Evolutionary conservation across 2,329 filamentous ascomycete genomes (phyloP), one percentile per base, ranked within the genome.

Genomic region (Cercospora zeina): DNA sequence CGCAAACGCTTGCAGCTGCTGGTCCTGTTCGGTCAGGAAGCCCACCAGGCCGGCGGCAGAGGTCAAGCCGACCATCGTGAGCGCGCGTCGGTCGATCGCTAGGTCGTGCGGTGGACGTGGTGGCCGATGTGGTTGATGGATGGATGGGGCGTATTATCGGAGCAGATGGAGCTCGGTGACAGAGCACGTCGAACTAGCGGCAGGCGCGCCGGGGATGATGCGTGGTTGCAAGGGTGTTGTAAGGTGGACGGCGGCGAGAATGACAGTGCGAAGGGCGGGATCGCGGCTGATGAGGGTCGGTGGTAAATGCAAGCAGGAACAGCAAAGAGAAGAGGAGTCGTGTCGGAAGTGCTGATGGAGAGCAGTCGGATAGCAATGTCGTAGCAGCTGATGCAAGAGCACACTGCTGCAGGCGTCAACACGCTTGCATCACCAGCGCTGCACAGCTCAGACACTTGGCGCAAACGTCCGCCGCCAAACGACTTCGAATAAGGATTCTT

Each of bases 41-140:
- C 92, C 93, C 75, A 99, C 86, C 63, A 99, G 87, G 77, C 95
- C 95, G 69, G 91, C 93, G 69, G 95, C 95, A 71, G 93, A 97
- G 74, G 93, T 91, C 76, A 97, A 85, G 76, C 90, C 91, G 76
- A 95, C 90, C 95, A 97, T 99, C 45, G 62, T 69, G 45, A 30
- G 31, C 56, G 56, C 56, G 36, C 9, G 56, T 50, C 16, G 30
- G n/a, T 50, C n/a, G 36, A 14, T 45, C 24, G 24, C 11, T 16
- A 6, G 39, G 19, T 47, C n/a, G 37, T 31, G 54, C 27, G 34
- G 37, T 47, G 37, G 39, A 16, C 37, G 45, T 57, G 54, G 30
- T 10, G 14, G 37, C 19, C 47, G 54, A 16, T 49, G 36, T 1
- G 27, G 19, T n/a, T 37, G 56, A 51, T 51, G 45, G 55, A 50